A percentile compares a stretch with the other conserved stretches of the same genome.
These are phyloP conservation scores for Globisporangium barbulae DNA, from an alignment of 352 stramenopile genomes.

Conservation along the genomic window DNA sequence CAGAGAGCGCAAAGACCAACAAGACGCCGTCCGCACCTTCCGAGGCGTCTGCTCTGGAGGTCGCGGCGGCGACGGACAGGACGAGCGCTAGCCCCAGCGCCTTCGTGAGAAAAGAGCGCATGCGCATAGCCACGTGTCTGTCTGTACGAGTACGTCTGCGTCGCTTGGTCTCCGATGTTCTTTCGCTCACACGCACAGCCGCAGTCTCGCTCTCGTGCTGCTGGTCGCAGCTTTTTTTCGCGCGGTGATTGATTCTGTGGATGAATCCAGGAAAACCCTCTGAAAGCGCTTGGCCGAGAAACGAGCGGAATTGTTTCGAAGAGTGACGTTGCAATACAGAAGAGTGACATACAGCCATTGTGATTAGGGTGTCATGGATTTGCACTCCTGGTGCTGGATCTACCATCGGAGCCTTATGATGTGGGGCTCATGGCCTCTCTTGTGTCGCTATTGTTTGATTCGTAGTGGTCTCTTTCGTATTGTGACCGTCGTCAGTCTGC, in stretches of 20 bases:
- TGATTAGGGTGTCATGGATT: no score
- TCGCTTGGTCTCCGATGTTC: background rate
- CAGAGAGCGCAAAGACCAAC: background rate
- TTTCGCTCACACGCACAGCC: background rate
- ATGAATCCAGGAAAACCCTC: slow-evolving; percentile 4
- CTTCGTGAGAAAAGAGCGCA: background rate
- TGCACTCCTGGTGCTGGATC: no score
- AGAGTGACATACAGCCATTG: background rate
- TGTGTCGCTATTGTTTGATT: no score
- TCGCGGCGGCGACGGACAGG: background rate
- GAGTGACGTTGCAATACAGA: background rate
- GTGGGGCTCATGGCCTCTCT: no score
- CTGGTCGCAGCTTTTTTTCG: background rate
- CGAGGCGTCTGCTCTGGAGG: background rate
- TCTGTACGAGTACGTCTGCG: background rate
- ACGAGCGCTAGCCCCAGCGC: background rate
- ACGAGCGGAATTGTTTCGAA: background rate
- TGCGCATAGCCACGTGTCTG: background rate
- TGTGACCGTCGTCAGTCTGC: no score
- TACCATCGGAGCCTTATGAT: no score
- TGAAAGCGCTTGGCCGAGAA: slow-evolving; percentile 4
- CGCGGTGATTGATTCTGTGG: background rate
- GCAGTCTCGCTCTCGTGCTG: background rate
- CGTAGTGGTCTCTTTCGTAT: no score
- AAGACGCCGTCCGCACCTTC: slow-evolving; percentile 11